Conservation (phyloP, 345 rosid genomes). For the Bruguiera sexangula region DNA sequence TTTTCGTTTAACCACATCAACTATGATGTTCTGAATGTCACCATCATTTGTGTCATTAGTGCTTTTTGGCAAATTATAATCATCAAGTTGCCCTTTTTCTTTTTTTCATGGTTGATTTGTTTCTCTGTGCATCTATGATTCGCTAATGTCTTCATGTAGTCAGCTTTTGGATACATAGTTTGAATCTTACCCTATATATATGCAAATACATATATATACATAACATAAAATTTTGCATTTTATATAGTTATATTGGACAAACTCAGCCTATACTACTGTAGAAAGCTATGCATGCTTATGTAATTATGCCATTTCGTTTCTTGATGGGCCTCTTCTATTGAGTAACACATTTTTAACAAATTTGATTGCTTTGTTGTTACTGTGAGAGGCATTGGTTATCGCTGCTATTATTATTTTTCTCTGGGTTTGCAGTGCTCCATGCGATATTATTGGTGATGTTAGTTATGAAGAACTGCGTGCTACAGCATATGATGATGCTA, state of each 20-base stretch:
- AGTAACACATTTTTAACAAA: neutral
- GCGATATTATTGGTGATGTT: constrained; percentile 70
- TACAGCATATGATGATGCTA: constrained; percentile 75
- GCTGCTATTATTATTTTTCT: neutral
- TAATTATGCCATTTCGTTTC: neutral
- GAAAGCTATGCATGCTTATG: neutral
- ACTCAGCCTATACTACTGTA: neutral
- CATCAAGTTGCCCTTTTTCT: no score
- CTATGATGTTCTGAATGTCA: constrained; percentile 1
- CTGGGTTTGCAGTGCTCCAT: constrained; percentile 46
- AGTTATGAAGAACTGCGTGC: constrained; percentile 83
- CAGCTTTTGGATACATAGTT: no score
- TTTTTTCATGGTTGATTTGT: no score
- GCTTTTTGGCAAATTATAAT: no score
- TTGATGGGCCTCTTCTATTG: neutral
- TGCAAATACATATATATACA: no score
- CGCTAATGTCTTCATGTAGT: no score
- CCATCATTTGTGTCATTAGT: neutral
- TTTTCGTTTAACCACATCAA: neutral
- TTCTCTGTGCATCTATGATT: no score
- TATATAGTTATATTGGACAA: no score
- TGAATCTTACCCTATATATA: no score
- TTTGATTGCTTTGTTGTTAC: neutral
- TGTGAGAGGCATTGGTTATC: neutral
- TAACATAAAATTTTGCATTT: no score